These are phyloP conservation scores for Rosa rugosa DNA, from an alignment of 306 rosid species.

Conservation along the genomic window DNA sequence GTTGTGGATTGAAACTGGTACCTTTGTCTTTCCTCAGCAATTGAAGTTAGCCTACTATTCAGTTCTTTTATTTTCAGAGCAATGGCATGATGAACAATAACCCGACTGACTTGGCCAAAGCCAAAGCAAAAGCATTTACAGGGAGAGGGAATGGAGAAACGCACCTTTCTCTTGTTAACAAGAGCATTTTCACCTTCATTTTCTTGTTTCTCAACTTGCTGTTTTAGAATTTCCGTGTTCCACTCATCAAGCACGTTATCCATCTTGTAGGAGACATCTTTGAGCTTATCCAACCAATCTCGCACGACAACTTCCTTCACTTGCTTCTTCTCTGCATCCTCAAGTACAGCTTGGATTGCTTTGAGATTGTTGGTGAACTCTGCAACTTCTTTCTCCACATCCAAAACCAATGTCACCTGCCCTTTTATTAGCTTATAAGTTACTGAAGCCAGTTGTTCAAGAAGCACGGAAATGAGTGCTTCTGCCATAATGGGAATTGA, in stretches of 20 bases:
- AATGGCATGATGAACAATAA: neutral
- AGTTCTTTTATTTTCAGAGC: conserved; percentile 6
- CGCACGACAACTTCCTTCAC: neutral
- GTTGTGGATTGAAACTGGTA: neutral
- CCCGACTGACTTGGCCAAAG: neutral
- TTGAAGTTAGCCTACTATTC: neutral
- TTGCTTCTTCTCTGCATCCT: conserved; percentile 23
- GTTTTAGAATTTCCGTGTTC: neutral
- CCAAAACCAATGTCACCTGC: too few relatives aligned
- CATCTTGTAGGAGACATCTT: conserved; percentile 17
- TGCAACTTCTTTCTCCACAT: too few relatives aligned
- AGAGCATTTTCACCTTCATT: neutral
- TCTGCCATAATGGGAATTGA: too few relatives aligned
- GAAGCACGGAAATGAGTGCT: too few relatives aligned
- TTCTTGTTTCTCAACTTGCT: neutral
- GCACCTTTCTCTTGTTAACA: conserved; percentile 9
- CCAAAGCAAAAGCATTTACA: conserved; percentile 14
- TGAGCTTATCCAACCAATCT: conserved; percentile 17
- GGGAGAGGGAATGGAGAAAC: conserved; percentile 1
- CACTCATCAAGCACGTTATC: conserved; percentile 20
- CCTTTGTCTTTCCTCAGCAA: neutral
- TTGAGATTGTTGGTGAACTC: neutral
- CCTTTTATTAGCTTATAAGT: too few relatives aligned
- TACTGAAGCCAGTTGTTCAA: too few relatives aligned
- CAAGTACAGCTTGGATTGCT: conserved; percentile 9